Evolutionary conservation across 768 basidiomycete species (phyloP).

Genomic region (Phallus indusiatus): DNA sequence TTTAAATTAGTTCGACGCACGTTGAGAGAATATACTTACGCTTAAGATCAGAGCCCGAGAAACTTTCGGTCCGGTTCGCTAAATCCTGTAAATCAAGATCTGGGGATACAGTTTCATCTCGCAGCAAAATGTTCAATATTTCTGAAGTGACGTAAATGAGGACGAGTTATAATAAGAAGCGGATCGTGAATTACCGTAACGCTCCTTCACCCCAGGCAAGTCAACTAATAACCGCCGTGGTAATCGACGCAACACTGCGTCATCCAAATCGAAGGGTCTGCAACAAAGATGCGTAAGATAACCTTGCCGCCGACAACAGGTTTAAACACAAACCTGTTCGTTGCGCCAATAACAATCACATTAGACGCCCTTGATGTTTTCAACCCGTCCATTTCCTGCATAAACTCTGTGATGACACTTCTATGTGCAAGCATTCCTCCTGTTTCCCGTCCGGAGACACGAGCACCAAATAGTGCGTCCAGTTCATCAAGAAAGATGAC

Average conservation of each 20-base stretch:
- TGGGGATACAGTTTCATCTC: slow-evolving; percentile 61
- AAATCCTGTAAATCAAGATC: slow-evolving; percentile 55
- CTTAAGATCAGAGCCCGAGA: slow-evolving; percentile 92
- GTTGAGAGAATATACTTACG: slow-evolving; percentile 40
- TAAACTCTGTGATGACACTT: slow-evolving; percentile 84
- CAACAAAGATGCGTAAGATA: not conserved
- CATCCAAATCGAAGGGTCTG: slow-evolving; percentile 75
- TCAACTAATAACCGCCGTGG: slow-evolving; percentile 84
- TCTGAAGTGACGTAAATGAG: slow-evolving; percentile 34
- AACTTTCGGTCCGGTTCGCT: slow-evolving; percentile 69
- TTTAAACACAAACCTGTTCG: slow-evolving; percentile 46
- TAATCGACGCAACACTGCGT: slow-evolving; percentile 82
- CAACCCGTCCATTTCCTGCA: slow-evolving; percentile 96
- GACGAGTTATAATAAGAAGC: not conserved
- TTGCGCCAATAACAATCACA: slow-evolving; percentile 89
- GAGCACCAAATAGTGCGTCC: slow-evolving; percentile 85
- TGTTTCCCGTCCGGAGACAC: slow-evolving; percentile 64
- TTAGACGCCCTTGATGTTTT: slow-evolving; percentile 69
- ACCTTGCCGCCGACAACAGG: slow-evolving; percentile 2
- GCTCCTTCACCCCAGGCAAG: slow-evolving; percentile 76
- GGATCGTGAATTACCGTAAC: slow-evolving; percentile 49
- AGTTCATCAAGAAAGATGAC: slow-evolving; percentile 94
- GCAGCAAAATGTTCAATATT: slow-evolving; percentile 78
- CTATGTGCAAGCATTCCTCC: slow-evolving; percentile 78
- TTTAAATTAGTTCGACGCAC: not conserved